Evolutionary conservation across 2,329 filamentous ascomycete genomes (phyloP), one percentile per base, ranked within the genome.

Genomic region (Helicocarpus griseus): DNA sequence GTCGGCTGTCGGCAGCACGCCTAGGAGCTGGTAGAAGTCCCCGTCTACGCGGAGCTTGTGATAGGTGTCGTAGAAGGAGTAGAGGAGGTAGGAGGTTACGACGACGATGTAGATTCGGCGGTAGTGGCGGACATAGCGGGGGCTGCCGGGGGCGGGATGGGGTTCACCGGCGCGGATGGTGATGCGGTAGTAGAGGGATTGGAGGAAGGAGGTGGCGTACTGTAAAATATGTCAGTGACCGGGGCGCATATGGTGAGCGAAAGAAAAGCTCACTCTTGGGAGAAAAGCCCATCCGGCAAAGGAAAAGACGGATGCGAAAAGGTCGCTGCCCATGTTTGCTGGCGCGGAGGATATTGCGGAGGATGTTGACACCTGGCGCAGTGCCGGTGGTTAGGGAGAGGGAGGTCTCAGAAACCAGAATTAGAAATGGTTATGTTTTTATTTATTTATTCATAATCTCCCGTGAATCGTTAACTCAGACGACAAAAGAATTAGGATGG

Each of bases 31-130:
- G 72, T 96, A 97, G 73, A 86, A 95, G 67, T 88, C 83, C 17
- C 85, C 82, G 1, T 77, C 73, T 41, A 77, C 73, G 56, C 81
- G 85, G 26, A 95, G 77, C 56, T 88, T 82, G 73, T 87, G 82
- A 76, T 95, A 87, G 62, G 89, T 86, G 72, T 97, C 91, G 73
- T 90, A 93, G 61, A 97, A 82, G 44, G 89, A 95, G 76, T 95
- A 96, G 57, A 85, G 71, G 35, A 97, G 86, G 72, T 97, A 98
- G 54, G 80, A 72, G 46, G 85, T 75, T 48, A 97, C 85, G 62
- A 97, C 87, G 59, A 85, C 74, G 64, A 91, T 85, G 66, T 93
- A 83, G 65, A 96, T 91, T 60, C 82, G 80, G 53, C 86, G 86
- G 54, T 89, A 85, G 73, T 97, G 87, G 52, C 78, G 77, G 56